Evolutionary conservation across 2,329 filamentous ascomycete genomes (phyloP), one percentile per base, ranked within the genome.

Genomic region (Amylocarpus encephaloides): DNA sequence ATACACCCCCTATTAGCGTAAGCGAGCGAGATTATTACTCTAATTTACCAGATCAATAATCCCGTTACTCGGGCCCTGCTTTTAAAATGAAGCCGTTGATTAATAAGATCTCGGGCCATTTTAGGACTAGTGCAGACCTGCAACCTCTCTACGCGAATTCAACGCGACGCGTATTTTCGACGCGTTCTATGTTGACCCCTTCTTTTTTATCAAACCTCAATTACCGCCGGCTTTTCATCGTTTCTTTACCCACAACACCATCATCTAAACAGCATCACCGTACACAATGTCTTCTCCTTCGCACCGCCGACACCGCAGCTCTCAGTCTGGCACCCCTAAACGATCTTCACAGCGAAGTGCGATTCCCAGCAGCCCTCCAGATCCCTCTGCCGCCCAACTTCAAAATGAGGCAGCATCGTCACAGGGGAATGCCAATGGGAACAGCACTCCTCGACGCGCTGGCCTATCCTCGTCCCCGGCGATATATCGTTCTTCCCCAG

Each of bases 401-500:
- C 63, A 66, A n/a, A 60, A 50, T 51, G 64, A 67, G 52, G 64
- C 64, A 44, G 64, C 63, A 40, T 64, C 61, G 6, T 66, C 65
- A 7, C 63, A 64, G 46, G 53, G 49, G 52, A 64, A 58, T 62
- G 66, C 48, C 54, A 48, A 39, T 32, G 36, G 36, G 19, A 64
- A 57, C 61, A 66, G 65, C 39, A 77, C 75, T 46, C 76, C 77
- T 54, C 73, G 73, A 45, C 68, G 71, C 59, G 69, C 75, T 18
- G 73, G 76, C 59, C 73, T 83, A 54, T 92, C 88, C 2, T 93
- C 89, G 3, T 95, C 90, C 51, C 91, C 91, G 36, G 75, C 95
- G 57, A 87, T 88, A 68, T 94, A 83, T 68, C 80, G 75, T 54
- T 83, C 80, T 0, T 84, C 80, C 15, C 79, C 82, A 6, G 64